These are phyloP conservation scores for Verticillium klebahnii DNA, from an alignment of 2,329 filamentous ascomycete species.

Conservation along the genomic window DNA sequence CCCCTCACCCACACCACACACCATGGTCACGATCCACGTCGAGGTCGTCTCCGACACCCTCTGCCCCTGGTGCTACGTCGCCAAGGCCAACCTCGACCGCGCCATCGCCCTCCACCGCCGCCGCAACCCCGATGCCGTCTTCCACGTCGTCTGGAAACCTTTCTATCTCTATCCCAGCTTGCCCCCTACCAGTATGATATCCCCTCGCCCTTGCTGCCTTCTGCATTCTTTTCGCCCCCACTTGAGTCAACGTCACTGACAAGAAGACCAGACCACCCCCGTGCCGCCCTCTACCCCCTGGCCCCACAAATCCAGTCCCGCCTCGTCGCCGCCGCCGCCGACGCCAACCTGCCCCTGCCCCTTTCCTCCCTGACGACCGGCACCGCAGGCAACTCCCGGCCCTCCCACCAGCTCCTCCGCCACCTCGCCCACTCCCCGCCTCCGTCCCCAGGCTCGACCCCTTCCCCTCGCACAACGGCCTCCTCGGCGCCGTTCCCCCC, in stretches of 20 bases:
- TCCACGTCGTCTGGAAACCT: conserved; percentile 42
- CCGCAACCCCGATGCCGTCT: conserved; percentile 35
- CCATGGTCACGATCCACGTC: conserved; percentile 29
- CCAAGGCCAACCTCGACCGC: conserved; percentile 38
- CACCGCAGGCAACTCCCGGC: conserved; percentile 36
- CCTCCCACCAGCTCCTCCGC: conserved; percentile 42
- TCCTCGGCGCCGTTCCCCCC: conserved; percentile 17
- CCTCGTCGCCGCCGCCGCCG: not conserved
- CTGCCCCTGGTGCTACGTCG: conserved; percentile 49
- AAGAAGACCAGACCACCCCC: not conserved
- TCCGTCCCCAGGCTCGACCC: not conserved
- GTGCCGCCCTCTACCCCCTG: not conserved
- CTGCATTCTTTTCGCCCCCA: not conserved
- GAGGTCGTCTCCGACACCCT: conserved; percentile 45
- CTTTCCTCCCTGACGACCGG: conserved; percentile 19
- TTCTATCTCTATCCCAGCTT: conserved; percentile 38
- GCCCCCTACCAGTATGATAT: conserved; percentile 18
- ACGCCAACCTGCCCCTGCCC: not conserved
- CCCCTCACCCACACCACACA: not conserved
- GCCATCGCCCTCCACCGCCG: conserved; percentile 37
- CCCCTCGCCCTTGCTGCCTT: not conserved
- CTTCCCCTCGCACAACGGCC: not conserved
- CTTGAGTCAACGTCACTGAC: conserved; percentile 27
- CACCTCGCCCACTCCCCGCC: conserved; percentile 26
- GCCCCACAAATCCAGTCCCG: not conserved